Percentiles rank a stretch among this genome's conserved stretches.
phyloP scores from a whole-genome alignment of 2,329 filamentous ascomycete genomes.

The Aspergillus thermomutatus region DNA sequence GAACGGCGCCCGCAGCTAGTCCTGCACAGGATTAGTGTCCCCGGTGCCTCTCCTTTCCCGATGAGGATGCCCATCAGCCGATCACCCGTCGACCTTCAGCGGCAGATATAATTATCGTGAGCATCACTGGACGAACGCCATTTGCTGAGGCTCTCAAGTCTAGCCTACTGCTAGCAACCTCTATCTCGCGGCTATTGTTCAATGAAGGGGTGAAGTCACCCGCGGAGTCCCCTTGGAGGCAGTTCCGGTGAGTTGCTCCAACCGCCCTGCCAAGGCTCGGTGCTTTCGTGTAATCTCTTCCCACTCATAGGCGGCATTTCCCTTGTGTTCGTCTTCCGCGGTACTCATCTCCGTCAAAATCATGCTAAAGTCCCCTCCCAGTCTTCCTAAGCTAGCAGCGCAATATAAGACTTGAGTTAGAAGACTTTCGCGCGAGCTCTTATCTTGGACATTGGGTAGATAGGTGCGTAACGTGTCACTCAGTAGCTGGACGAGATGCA shows the following conservation, averaged over 20 bases:
- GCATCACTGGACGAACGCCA: neutral
- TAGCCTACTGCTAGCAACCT: neutral
- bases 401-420: conserved; percentile 92
- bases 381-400: conserved; percentile 80
- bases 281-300: conserved; percentile 86
- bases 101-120: neutral
- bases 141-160: neutral
- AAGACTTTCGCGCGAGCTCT: conserved; percentile 76
- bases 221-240: conserved; percentile 15
- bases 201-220: conserved; percentile 11
- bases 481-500: conserved; percentile 77
- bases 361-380: conserved; percentile 91
- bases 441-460: conserved; percentile 76
- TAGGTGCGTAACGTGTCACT: conserved; percentile 72
- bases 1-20: conserved; percentile 13
- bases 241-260: conserved; percentile 39
- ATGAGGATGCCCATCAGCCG: neutral
- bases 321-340: conserved; percentile 31
- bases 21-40: conserved; percentile 12
- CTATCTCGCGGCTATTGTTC: neutral
- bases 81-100: neutral
- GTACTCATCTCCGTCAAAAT: conserved; percentile 64
- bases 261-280: conserved; percentile 72
- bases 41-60: conserved; percentile 4
- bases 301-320: conserved; percentile 63